Conservation (phyloP, 2,329 filamentous ascomycete genomes). For the Ophiostoma angusticollis region DNA sequence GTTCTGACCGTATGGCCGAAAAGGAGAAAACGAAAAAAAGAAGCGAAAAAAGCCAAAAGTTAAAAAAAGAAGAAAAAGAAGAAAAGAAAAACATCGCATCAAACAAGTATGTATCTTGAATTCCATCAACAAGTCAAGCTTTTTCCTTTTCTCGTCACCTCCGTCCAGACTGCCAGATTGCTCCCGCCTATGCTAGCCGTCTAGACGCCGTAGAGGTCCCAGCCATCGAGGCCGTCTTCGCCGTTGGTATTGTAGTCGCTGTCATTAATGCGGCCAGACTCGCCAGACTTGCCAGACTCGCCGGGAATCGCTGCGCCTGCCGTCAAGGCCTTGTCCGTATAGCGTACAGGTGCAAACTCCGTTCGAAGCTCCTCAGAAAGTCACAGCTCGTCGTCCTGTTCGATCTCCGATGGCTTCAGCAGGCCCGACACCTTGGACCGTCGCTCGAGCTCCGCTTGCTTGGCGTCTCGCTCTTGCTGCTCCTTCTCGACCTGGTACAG, state of each 20-base stretch:
- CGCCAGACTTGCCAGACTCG: background rate
- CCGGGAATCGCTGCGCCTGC: background rate
- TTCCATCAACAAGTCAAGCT: no score
- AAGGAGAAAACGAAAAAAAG: background rate
- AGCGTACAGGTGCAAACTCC: conserved; percentile 38
- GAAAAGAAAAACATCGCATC: background rate
- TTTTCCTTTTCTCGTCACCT: no score
- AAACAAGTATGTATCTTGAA: no score
- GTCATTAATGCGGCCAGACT: background rate
- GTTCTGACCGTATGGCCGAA: no score
- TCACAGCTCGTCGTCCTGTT: conserved; percentile 82
- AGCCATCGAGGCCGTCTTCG: conserved; percentile 9
- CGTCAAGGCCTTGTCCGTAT: background rate
- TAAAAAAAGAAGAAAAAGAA: background rate
- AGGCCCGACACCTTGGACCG: conserved; percentile 91
- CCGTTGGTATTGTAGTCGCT: background rate
- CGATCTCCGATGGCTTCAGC: conserved; percentile 93
- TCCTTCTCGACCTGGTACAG: conserved; percentile 91
- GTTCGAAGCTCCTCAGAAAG: conserved; percentile 55
- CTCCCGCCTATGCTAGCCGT: no score
- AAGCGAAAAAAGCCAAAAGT: background rate
- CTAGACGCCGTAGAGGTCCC: conserved; percentile 13
- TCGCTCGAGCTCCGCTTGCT: conserved; percentile 79
- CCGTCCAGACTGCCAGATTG: no score
- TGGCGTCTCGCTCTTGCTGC: conserved; percentile 73